Evolutionary conservation across 768 basidiomycete species (phyloP), one percentile per base, ranked within the genome.

Genomic region (Suillus cothurnatus): DNA sequence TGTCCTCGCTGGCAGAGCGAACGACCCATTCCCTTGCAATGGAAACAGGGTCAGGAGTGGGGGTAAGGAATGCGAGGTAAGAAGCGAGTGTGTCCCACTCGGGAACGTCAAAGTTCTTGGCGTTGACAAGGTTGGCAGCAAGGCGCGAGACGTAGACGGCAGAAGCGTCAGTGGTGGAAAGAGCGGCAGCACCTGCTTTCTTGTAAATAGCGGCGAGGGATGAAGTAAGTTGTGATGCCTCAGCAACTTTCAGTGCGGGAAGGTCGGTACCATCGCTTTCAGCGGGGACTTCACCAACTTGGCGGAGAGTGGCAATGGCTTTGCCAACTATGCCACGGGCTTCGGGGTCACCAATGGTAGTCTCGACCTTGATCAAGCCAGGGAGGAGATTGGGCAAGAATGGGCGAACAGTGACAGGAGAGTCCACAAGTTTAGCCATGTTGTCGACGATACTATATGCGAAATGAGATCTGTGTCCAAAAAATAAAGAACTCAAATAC

Each of bases 381-480:
- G 96, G 96, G 71, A 98, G 89, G 39, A 98, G 90, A 80, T 93
- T 95, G 73, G 95, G 95, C 71, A 98, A 75, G 91, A 98, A 98
- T 66, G 96, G 96, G 74, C 96, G 92, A 80, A 98, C 96, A 61
- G 95, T 97, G 80, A 94, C 81, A 62, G 90, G 86, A 32, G 94
- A 97, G 82, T 97, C 95, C 75, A 98, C 96, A 74, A 98, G 89
- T 83, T 97, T 97, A 75, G 96, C 79, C 96, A 98, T 98, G 88
- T 97, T 98, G 83, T 98, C 96, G 74, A 92, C 85, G 69, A 98
- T 98, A 72, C 91, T 94, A 80, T 60, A 74, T 61, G 73, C 71
- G 64, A 39, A 60, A 39, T 60, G 64, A 58, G 69, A 68, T 63
- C 70, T 52, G 47, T 56, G 63, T 67, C 67, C 63, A 62, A 66